A percentile compares a stretch with the other conserved stretches of the same genome.
Conservation (phyloP, 192 early-diverging fungal species). For the Chytriomyces sp. region DNA sequence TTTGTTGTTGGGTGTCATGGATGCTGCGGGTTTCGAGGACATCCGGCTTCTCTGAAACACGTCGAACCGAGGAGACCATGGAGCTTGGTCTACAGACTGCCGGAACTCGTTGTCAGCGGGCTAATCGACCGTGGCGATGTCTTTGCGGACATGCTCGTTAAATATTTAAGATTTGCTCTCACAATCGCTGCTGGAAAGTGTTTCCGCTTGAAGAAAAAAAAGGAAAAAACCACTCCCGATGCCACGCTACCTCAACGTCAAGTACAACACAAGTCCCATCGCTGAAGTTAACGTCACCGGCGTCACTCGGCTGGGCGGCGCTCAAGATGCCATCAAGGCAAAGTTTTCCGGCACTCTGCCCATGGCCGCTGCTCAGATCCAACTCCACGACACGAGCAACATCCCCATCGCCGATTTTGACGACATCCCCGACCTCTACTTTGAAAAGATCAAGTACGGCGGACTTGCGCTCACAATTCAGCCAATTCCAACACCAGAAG, state of each 20-base stretch:
- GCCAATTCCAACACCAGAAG: too few relatives aligned
- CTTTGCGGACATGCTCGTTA: too few relatives aligned
- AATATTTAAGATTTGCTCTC: too few relatives aligned
- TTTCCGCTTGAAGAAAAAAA: neutral
- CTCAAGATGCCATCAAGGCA: constrained; percentile 30
- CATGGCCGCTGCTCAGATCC: constrained; percentile 1
- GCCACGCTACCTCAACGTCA: constrained; percentile 16
- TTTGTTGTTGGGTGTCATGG: too few relatives aligned
- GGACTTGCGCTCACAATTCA: too few relatives aligned
- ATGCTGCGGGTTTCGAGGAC: too few relatives aligned
- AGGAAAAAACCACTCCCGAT: neutral
- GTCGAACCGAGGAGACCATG: neutral
- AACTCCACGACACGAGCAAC: constrained; percentile 20
- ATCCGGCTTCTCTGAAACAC: too few relatives aligned
- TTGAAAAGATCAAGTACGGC: too few relatives aligned
- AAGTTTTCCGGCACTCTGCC: neutral
- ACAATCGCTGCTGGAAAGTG: too few relatives aligned
- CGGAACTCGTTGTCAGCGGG: neutral
- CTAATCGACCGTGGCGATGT: too few relatives aligned
- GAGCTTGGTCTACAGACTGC: neutral
- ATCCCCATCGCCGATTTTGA: neutral
- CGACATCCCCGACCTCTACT: too few relatives aligned
- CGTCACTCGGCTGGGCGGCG: constrained; percentile 28
- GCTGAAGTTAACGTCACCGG: constrained; percentile 31
- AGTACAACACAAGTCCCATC: neutral